A percentile compares a stretch with the other conserved stretches of the same genome.
Evolutionary conservation across 2,329 filamentous ascomycete species (phyloP).

Genomic region (Xylaria polymorpha): DNA sequence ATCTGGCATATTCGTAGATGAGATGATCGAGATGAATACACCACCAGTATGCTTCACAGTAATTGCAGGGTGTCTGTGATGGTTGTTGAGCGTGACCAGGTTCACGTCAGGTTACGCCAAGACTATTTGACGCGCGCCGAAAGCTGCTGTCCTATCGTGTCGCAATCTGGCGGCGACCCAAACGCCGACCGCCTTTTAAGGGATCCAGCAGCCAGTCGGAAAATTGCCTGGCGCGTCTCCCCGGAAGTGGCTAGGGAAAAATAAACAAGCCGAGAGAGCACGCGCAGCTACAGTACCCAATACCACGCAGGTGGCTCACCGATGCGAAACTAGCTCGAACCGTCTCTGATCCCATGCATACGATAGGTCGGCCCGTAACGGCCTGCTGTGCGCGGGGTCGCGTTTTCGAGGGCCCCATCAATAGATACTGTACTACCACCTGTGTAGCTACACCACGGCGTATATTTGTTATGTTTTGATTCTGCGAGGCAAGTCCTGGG

Average conservation of each 20-base stretch:
- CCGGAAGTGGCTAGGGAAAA: slow-evolving; percentile 33
- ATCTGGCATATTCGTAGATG: slow-evolving; percentile 5
- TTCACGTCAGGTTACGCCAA: slow-evolving; percentile 32
- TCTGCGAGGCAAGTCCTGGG: slow-evolving; percentile 23
- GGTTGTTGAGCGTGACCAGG: slow-evolving; percentile 13
- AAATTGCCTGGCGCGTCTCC: slow-evolving; percentile 44
- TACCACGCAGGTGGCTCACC: slow-evolving; percentile 27
- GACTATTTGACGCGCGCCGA: slow-evolving; percentile 41
- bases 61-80: slow-evolving; percentile 19
- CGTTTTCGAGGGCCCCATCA: slow-evolving; percentile 16
- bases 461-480: slow-evolving; percentile 28
- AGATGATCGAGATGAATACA: neutral
- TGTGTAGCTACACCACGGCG: neutral
- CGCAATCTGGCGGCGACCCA: slow-evolving; percentile 41
- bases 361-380: slow-evolving; percentile 10
- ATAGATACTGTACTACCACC: neutral
- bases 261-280: slow-evolving; percentile 40
- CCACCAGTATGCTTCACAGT: neutral
- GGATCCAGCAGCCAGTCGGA: slow-evolving; percentile 44
- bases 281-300: slow-evolving; percentile 35
- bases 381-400: slow-evolving; percentile 22
- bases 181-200: slow-evolving; percentile 42
- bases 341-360: slow-evolving; percentile 15
- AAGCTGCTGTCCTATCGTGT: slow-evolving; percentile 41
- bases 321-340: slow-evolving; percentile 15